Conservation (phyloP, 169 alveolate genomes). For the Babesia ovata region DNA sequence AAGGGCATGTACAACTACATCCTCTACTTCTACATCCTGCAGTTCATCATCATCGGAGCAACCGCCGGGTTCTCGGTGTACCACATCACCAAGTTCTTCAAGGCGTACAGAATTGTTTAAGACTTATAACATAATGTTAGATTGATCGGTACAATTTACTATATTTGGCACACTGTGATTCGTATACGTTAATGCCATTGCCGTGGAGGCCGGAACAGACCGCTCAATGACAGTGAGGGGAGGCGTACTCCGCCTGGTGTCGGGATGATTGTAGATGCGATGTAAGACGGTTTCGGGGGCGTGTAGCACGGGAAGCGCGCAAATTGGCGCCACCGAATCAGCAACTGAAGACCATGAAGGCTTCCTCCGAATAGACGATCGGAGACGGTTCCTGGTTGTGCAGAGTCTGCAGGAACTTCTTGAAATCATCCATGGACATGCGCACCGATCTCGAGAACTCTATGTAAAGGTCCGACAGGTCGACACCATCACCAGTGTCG, state of each 20-base stretch:
- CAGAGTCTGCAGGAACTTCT: slow-evolving; percentile 18
- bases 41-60: slow-evolving; percentile 62
- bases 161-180: neutral
- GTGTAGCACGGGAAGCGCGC: neutral
- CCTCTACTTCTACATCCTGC: slow-evolving; percentile 70
- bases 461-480: slow-evolving; percentile 57
- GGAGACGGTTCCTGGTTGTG: slow-evolving; percentile 63
- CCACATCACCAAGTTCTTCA: slow-evolving; percentile 73
- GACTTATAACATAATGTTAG: neutral
- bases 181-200: neutral
- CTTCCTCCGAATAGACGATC: slow-evolving; percentile 61
- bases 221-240: neutral
- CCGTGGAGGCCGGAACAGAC: neutral
- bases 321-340: neutral
- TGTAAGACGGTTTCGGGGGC: no score
- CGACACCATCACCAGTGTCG: slow-evolving; percentile 69
- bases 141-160: neutral
- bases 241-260: no score
- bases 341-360: slow-evolving; percentile 55
- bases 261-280: no score
- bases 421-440: slow-evolving; percentile 55
- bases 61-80: slow-evolving; percentile 69
- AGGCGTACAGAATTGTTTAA: slow-evolving; percentile 72
- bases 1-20: slow-evolving; percentile 68
- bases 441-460: slow-evolving; percentile 34